phyloP scores from a whole-genome alignment of 257 asterid genomes.

The Fraxinus anomala region DNA sequence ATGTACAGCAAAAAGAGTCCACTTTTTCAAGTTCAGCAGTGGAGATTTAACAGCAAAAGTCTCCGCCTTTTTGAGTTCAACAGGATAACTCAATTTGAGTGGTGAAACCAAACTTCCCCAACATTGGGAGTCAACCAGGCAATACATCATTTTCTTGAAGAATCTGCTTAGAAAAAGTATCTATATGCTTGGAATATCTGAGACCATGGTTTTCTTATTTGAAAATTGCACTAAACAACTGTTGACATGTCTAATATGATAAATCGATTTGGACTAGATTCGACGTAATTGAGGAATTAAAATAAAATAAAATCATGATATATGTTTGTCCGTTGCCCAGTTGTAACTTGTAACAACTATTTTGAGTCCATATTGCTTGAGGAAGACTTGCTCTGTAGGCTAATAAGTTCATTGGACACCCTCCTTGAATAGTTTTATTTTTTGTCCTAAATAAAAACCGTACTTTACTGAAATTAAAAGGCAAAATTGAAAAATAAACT shows the following conservation, averaged over 20 bases:
- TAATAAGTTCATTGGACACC: too few species aligned
- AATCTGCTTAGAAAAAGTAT: background rate
- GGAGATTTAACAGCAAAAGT: background rate
- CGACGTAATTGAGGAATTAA: too few species aligned
- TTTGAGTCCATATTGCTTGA: too few species aligned
- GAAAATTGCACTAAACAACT: background rate
- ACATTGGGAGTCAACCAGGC: slow-evolving; percentile 34
- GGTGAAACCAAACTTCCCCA: slow-evolving; percentile 26
- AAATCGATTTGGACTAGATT: too few species aligned
- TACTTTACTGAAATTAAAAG: too few species aligned
- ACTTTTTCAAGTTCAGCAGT: background rate
- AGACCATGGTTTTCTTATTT: background rate
- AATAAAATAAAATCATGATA: too few species aligned
- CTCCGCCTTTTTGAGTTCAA: background rate
- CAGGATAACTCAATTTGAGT: slow-evolving; percentile 21
- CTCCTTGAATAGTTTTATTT: too few species aligned
- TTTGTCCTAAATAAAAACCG: too few species aligned
- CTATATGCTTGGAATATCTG: background rate
- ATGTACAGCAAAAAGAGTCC: background rate
- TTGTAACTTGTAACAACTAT: too few species aligned
- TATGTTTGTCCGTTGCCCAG: too few species aligned
- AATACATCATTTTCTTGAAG: background rate
- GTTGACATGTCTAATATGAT: background rate
- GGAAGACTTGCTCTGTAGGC: too few species aligned
- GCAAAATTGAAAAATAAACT: too few species aligned